These are phyloP conservation scores for Fraxinus cuspidata DNA, from an alignment of 257 asterid genomes.

Conservation along the genomic window DNA sequence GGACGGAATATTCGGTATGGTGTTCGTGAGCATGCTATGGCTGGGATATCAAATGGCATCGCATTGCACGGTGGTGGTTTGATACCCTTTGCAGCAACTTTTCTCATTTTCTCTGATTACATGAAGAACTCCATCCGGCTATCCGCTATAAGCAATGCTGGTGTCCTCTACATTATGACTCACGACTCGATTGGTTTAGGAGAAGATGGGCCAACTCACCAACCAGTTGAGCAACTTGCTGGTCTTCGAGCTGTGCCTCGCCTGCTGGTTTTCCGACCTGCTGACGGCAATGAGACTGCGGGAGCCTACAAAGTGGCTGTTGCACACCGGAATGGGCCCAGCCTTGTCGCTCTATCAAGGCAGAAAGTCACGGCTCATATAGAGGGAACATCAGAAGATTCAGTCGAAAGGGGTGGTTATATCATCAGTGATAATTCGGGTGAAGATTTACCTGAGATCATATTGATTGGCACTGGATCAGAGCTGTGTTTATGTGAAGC, in stretches of 20 bases:
- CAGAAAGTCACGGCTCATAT: conserved; percentile 44
- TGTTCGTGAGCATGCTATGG: conserved; percentile 62
- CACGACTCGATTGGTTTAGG: conserved; percentile 62
- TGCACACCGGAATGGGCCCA: conserved; percentile 38
- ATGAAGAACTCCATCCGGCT: conserved; percentile 52
- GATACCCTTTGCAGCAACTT: conserved; percentile 58
- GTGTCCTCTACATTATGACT: conserved; percentile 55
- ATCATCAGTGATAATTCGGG: conserved; percentile 46
- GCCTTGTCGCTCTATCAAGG: conserved; percentile 47
- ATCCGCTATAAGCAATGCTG: conserved; percentile 54
- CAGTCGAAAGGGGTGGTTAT: conserved; percentile 55
- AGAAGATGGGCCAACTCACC: conserved; percentile 66
- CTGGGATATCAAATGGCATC: conserved; percentile 56
- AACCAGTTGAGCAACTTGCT: conserved; percentile 59
- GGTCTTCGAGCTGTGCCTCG: conserved; percentile 58
- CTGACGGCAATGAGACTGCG: conserved; percentile 58
- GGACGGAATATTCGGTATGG: conserved; percentile 58
- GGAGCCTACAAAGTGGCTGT: conserved; percentile 52
- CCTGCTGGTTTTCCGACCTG: conserved; percentile 51
- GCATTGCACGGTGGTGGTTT: conserved; percentile 55
- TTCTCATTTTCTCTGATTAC: conserved; percentile 59
- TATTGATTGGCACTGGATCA: conserved; percentile 56
- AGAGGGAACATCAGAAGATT: conserved; percentile 43
- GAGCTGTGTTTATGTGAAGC: conserved; percentile 46
- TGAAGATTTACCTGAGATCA: conserved; percentile 39